Evolutionary conservation across 805 yeast genomes (phyloP), one percentile per base, ranked within the genome.

Genomic region (Myxozyma neotropica): DNA sequence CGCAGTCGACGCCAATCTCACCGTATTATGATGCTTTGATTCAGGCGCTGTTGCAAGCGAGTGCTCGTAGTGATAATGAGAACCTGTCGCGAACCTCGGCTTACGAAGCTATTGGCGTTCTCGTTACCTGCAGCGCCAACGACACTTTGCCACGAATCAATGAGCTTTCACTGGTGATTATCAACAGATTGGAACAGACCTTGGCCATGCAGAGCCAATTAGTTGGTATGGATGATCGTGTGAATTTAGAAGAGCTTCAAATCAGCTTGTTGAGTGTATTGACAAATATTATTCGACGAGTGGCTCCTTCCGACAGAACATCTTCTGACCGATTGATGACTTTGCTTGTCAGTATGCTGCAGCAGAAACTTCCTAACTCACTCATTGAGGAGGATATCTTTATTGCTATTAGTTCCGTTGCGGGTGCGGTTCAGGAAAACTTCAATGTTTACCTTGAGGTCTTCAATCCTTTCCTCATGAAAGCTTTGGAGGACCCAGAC

Each of bases 321-420:
- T 70, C 71, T 8, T 80, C 96, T 12, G 97, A 93, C 73, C 82
- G 80, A 71, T 80, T 94, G 71, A 92, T 93, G 97, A 83, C 84
- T 50, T 78, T 90, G 72, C 86, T 93, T 70, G 77, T 92, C 70
- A 85, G 83, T 70, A 77, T 94, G 69, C 78, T 94, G 71, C 81
- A 81, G 81, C 83, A 70, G 67, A 78, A 77, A 74, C 77, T 77
- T 68, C 83, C 86, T 50, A 86, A 86, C 73, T 83, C 96, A 8
- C 76, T 90, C 52, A 85, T 93, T 55, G 99, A 94, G 73, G 99
- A 94, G 75, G 99, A 94, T 73, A 84, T 94, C 7, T 89, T 91
- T 73, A 89, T 90, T 71, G 95, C 96, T 15, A 84, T 94, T 65
- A 87, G 96, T 36, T 89, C 98, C 0, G 81, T 94, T 61, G 94